Percentiles rank a stretch among this genome's conserved stretches.
These are phyloP conservation scores for Ophiostoma ulmi DNA, from an alignment of 2,329 filamentous ascomycete species.

Conservation along the genomic window DNA sequence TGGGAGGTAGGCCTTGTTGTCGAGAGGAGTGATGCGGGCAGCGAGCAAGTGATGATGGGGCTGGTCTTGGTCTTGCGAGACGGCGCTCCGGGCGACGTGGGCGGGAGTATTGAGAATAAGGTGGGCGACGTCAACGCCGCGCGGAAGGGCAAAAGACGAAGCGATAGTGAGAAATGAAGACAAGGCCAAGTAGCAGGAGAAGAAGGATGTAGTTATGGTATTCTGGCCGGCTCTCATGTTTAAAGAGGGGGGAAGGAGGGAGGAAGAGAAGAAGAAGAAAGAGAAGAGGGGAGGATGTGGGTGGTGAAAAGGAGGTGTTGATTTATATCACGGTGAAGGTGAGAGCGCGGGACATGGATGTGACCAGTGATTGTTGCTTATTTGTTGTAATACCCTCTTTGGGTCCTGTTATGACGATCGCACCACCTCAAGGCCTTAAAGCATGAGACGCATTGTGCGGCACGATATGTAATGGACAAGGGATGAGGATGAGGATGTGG, in stretches of 20 bases:
- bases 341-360: slow-evolving; percentile 28
- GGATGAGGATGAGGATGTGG: not conserved
- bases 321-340: slow-evolving; percentile 41
- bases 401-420: slow-evolving; percentile 21
- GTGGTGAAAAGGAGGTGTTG: slow-evolving; percentile 28
- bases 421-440: slow-evolving; percentile 17
- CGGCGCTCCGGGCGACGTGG: slow-evolving; percentile 47
- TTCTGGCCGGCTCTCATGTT: slow-evolving; percentile 40
- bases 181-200: slow-evolving; percentile 15
- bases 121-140: slow-evolving; percentile 31
- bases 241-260: slow-evolving; percentile 22
- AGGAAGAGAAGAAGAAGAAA: not conserved
- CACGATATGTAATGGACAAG: slow-evolving; percentile 16
- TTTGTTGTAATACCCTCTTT: slow-evolving; percentile 1
- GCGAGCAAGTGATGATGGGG: slow-evolving; percentile 38
- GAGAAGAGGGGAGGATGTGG: too few species aligned
- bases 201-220: slow-evolving; percentile 29
- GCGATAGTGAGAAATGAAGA: slow-evolving; percentile 17
- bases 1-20: slow-evolving; percentile 63
- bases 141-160: slow-evolving; percentile 29
- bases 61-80: slow-evolving; percentile 51
- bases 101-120: slow-evolving; percentile 19
- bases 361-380: slow-evolving; percentile 11
- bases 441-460: slow-evolving; percentile 26
- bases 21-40: slow-evolving; percentile 39